Conservation (phyloP, 1,284 basidiomycete genomes). For the Trametes hirsuta region DNA sequence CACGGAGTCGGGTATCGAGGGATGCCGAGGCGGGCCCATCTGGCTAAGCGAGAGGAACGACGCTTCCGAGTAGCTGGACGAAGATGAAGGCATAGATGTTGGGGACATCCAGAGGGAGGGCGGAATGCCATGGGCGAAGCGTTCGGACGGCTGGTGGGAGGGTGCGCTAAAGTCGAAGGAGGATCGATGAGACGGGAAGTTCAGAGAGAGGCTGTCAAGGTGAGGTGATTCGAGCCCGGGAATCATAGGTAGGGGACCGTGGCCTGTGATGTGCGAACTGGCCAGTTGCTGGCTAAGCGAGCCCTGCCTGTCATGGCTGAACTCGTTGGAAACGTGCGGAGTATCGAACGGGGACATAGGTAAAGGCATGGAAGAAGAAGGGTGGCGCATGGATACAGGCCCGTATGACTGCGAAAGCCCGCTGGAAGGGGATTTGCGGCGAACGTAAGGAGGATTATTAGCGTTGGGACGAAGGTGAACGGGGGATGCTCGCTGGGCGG, state of each 20-base stretch:
- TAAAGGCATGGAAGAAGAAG: constrained; percentile 27
- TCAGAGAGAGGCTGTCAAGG: constrained; percentile 22
- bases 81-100: constrained; percentile 50
- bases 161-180: constrained; percentile 21
- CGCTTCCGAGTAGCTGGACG: constrained; percentile 40
- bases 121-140: constrained; percentile 57
- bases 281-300: constrained; percentile 28
- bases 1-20: constrained; percentile 30
- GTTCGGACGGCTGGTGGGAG: constrained; percentile 43
- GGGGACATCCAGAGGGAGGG: constrained; percentile 85
- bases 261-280: constrained; percentile 20
- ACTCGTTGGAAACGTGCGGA: constrained; percentile 20
- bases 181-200: constrained; percentile 20
- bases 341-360: constrained; percentile 25
- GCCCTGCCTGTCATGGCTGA: constrained; percentile 25
- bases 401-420: constrained; percentile 29
- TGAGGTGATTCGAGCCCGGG: constrained; percentile 22
- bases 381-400: constrained; percentile 30
- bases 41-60: constrained; percentile 38
- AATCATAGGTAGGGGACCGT: constrained; percentile 20
- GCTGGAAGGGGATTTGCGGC: constrained; percentile 34
- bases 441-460: constrained; percentile 27
- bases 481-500: constrained; percentile 34
- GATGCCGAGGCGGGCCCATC: constrained; percentile 31
- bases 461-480: constrained; percentile 31